Percentiles rank a stretch among this genome's conserved stretches.
Conservation (phyloP, 208 protist genomes). For the Tetramitus jugosus region DNA sequence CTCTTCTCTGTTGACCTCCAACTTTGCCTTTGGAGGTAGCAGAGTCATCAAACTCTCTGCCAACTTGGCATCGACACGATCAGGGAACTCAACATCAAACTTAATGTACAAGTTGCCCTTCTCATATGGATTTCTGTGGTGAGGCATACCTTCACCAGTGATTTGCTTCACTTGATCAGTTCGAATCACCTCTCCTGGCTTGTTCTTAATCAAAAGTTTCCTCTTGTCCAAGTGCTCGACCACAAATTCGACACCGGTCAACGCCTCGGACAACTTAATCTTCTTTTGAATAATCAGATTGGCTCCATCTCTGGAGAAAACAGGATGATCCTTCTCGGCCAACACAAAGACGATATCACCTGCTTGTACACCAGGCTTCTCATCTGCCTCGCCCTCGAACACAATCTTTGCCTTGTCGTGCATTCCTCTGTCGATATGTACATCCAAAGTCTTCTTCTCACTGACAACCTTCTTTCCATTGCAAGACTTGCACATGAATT, state of each 20-base stretch:
- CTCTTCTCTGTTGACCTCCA: no score
- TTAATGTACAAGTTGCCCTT: slow-evolving; percentile 74
- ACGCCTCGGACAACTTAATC: slow-evolving; percentile 80
- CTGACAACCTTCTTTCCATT: slow-evolving; percentile 81
- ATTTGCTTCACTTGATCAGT: slow-evolving; percentile 69
- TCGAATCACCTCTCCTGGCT: slow-evolving; percentile 59
- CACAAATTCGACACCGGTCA: slow-evolving; percentile 70
- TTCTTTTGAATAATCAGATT: slow-evolving; percentile 84
- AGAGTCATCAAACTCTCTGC: not conserved
- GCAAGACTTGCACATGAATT: slow-evolving; percentile 87
- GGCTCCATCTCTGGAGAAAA: slow-evolving; percentile 82
- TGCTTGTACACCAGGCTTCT: slow-evolving; percentile 79
- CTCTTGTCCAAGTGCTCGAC: slow-evolving; percentile 80
- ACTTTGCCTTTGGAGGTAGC: not conserved
- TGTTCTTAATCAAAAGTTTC: slow-evolving; percentile 61
- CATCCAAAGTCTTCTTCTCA: slow-evolving; percentile 93
- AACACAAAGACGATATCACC: slow-evolving; percentile 96
- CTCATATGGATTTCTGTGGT: slow-evolving; percentile 69
- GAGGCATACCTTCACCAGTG: slow-evolving; percentile 79
- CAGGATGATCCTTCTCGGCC: slow-evolving; percentile 80
- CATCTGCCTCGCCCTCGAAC: slow-evolving; percentile 90
- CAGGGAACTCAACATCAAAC: slow-evolving; percentile 70
- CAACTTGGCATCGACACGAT: not conserved
- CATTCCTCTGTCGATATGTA: slow-evolving; percentile 94
- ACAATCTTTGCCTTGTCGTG: slow-evolving; percentile 82